Evolutionary conservation across 495 filamentous ascomycete genomes (phyloP), one percentile per base, ranked within the genome.

Genomic region (Ascobolus immersus): DNA sequence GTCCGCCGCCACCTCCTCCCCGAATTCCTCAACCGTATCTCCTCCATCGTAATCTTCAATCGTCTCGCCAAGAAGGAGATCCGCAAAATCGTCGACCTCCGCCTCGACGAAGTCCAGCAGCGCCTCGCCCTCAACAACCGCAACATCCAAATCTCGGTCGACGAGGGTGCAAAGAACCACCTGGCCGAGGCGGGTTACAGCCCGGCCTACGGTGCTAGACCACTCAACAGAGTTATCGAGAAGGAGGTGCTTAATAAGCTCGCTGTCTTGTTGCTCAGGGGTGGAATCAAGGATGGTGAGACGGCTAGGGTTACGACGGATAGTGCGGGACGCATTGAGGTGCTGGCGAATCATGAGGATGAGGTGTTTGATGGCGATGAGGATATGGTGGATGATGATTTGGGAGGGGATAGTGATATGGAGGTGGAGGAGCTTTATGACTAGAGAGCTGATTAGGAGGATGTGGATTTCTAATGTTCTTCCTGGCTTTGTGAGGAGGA

Each of bases 1-100:
- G 64, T 96, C 25, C 73, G 81, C 45, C 71, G 76, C 57, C 92
- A 91, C 60, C 94, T 96, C 67, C 64, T 96, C 1, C 86, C 86
- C 21, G 86, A 96, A 44, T 96, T 96, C 64, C 63, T 96, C 21
- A 96, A 96, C 59, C 78, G 86, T 49, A 92, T 96, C 64, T 77
- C 65, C 53, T 80, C 71, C 43, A 75, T 69, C 37, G 81, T 96
- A 58, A 92, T 96, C 59, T 96, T 96, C 71, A 96, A 96, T 59
- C 79, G 86, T 19, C 75, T 96, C 31, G 76, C 77, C 3, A 68
- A 64, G 48, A 54, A 56, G 28, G 86, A 96, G 56, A 96, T 96
- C 48, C 71, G 86, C 45, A 76, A 65, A 57, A 94, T 96, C 53
- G 86, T 96, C 34, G 89, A 96, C 41, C 65, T 96, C 19, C 74